Evolutionary conservation across 345 rosid species (phyloP).

Genomic region (Euphorbia peplus): DNA sequence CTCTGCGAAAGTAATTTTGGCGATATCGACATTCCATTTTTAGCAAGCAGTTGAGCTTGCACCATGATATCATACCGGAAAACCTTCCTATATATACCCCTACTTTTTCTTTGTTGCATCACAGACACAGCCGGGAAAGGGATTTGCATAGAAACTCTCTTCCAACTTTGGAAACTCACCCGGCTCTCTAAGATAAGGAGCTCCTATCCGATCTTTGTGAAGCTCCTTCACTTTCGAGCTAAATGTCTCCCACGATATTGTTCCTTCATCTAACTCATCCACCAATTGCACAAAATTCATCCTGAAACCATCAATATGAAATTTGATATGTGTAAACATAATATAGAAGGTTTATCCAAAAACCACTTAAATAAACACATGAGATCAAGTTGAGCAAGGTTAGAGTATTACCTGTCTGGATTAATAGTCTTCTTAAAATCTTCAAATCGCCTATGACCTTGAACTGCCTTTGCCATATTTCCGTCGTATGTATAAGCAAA

Average conservation of each 20-base stretch:
- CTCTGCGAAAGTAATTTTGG: constrained; percentile 3
- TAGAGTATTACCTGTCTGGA: constrained; percentile 69
- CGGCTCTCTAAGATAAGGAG: constrained; percentile 60
- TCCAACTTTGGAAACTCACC: constrained; percentile 89
- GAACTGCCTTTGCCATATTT: constrained; percentile 98
- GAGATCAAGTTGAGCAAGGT: neutral
- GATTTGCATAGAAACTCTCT: constrained; percentile 89
- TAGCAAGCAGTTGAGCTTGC: constrained; percentile 15
- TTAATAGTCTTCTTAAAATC: constrained; percentile 79
- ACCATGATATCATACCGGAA: neutral
- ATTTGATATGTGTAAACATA: neutral
- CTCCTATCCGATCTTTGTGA: constrained; percentile 67
- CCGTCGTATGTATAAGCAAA: constrained; percentile 90
- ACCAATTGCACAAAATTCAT: constrained; percentile 79
- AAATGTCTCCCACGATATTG: constrained; percentile 79
- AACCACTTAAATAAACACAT: neutral
- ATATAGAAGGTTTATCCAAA: neutral
- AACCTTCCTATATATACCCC: neutral
- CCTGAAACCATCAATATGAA: constrained; percentile 38
- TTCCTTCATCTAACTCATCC: constrained; percentile 73
- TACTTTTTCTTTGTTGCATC: constrained; percentile 27
- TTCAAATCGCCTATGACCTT: constrained; percentile 88
- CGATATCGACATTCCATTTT: constrained; percentile 1
- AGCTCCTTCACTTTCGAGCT: constrained; percentile 78
- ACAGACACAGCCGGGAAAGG: constrained; percentile 87